Evolutionary conservation across 768 basidiomycete species (phyloP).

Genomic region (Psilocybe tampanensis): DNA sequence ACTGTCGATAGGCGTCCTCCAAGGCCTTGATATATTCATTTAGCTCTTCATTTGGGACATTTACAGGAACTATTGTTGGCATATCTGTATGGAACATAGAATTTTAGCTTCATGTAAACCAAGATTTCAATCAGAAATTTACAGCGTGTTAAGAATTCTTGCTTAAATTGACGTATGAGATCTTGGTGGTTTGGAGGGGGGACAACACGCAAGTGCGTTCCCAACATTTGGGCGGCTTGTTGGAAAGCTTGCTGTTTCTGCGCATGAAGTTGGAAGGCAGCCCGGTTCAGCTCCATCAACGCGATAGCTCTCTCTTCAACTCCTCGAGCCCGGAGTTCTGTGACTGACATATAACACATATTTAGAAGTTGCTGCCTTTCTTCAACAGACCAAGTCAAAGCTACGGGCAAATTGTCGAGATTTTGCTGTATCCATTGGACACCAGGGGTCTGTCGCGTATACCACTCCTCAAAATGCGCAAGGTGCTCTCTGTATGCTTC

Average conservation of each 20-base stretch:
- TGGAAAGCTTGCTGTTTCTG: conserved; percentile 42
- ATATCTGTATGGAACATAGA: conserved; percentile 29
- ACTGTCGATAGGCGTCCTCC: conserved; percentile 48
- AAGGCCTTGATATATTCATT: conserved; percentile 52
- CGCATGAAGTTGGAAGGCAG: conserved; percentile 41
- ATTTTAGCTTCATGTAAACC: background rate
- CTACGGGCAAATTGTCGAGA: too few species aligned
- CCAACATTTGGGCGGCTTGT: conserved; percentile 3
- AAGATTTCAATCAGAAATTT: conserved; percentile 6
- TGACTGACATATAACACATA: conserved; percentile 45
- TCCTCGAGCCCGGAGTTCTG: conserved; percentile 55
- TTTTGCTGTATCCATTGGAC: too few species aligned
- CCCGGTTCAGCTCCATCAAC: conserved; percentile 59
- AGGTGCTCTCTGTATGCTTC: conserved; percentile 65
- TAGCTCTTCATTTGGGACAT: conserved; percentile 55
- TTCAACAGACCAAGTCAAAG: conserved; percentile 29
- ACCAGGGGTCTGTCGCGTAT: conserved; percentile 45
- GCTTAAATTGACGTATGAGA: conserved; percentile 33
- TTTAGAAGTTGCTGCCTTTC: conserved; percentile 46
- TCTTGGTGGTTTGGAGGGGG: background rate
- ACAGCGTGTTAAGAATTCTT: conserved; percentile 33
- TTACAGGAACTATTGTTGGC: conserved; percentile 32
- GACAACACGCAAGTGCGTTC: conserved; percentile 8
- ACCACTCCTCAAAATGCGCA: conserved; percentile 55
- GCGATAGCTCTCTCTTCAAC: conserved; percentile 53